A percentile compares a stretch with the other conserved stretches of the same genome.
Conservation (phyloP, 2,329 filamentous ascomycete species). For the Sclerotinia trifoliorum region DNA sequence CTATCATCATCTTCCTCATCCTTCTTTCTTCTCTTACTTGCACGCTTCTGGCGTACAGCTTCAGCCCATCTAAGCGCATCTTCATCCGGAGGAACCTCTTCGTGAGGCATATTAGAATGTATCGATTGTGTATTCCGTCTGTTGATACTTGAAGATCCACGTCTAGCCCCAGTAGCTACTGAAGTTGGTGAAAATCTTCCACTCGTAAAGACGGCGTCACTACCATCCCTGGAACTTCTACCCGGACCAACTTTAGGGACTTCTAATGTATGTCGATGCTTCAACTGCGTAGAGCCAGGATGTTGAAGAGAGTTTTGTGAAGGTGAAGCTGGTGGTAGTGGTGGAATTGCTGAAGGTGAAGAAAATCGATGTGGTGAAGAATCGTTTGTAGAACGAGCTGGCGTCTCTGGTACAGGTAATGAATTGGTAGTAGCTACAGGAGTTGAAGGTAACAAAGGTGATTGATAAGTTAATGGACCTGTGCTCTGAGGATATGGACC, state of each 20-base stretch:
- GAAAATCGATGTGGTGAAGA: constrained; percentile 53
- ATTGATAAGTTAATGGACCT: constrained; percentile 38
- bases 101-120: constrained; percentile 77
- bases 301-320: constrained; percentile 41
- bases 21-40: constrained; percentile 77
- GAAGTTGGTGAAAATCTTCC: constrained; percentile 74
- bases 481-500: constrained; percentile 38
- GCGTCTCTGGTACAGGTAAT: constrained; percentile 28
- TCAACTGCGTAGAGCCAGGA: constrained; percentile 57
- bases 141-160: constrained; percentile 79
- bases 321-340: constrained; percentile 49
- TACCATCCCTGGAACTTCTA: constrained; percentile 70
- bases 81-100: constrained; percentile 83
- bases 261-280: constrained; percentile 85
- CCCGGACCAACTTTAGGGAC: constrained; percentile 69
- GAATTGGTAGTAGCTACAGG: constrained; percentile 34
- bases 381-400: constrained; percentile 34
- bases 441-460: constrained; percentile 36
- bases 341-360: constrained; percentile 58
- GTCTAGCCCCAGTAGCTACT: constrained; percentile 55
- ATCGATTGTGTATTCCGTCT: constrained; percentile 81
- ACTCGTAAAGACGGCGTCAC: constrained; percentile 65
- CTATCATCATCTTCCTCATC: constrained; percentile 91
- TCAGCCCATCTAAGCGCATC: constrained; percentile 92
- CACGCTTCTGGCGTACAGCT: constrained; percentile 85